Evolutionary conservation across 2,329 filamentous ascomycete genomes (phyloP).

Genomic region (Rhytidhysteron rufulum): DNA sequence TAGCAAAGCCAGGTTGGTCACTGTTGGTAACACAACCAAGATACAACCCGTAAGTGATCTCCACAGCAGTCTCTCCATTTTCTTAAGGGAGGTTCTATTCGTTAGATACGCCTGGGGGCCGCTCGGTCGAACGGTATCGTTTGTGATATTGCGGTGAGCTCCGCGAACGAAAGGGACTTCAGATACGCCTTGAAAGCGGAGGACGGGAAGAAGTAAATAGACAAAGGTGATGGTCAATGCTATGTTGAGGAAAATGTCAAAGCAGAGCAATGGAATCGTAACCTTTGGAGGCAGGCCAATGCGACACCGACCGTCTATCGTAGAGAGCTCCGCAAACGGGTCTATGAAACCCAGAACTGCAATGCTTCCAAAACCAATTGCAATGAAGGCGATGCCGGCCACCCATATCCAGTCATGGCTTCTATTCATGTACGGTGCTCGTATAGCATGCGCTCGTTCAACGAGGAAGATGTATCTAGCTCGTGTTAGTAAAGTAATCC

Average conservation of each 20-base stretch:
- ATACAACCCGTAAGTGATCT: conserved; percentile 30
- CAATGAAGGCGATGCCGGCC: conserved; percentile 19
- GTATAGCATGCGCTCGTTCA: conserved; percentile 38
- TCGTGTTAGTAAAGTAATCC: neutral
- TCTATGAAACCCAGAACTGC: conserved; percentile 23
- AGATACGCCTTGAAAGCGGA: conserved; percentile 15
- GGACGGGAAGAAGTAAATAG: conserved; percentile 29
- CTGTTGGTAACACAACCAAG: conserved; percentile 36
- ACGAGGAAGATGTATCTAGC: conserved; percentile 40
- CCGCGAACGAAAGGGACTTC: conserved; percentile 11
- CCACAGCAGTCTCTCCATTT: conserved; percentile 23
- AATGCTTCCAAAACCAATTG: conserved; percentile 25
- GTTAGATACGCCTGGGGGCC: conserved; percentile 10
- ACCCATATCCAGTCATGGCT: conserved; percentile 34
- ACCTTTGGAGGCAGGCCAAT: conserved; percentile 37
- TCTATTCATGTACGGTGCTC: conserved; percentile 28
- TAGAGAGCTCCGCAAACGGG: conserved; percentile 29
- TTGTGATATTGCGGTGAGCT: conserved; percentile 12
- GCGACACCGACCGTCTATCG: conserved; percentile 30
- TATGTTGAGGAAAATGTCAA: conserved; percentile 37
- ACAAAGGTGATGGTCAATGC: conserved; percentile 39
- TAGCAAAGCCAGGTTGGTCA: conserved; percentile 34
- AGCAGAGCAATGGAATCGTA: conserved; percentile 33
- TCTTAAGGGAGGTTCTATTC: conserved; percentile 16
- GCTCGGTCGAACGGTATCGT: conserved; percentile 1